Conservation (phyloP, 2,329 filamentous ascomycete genomes). For the Diaporthe nobilis region DNA sequence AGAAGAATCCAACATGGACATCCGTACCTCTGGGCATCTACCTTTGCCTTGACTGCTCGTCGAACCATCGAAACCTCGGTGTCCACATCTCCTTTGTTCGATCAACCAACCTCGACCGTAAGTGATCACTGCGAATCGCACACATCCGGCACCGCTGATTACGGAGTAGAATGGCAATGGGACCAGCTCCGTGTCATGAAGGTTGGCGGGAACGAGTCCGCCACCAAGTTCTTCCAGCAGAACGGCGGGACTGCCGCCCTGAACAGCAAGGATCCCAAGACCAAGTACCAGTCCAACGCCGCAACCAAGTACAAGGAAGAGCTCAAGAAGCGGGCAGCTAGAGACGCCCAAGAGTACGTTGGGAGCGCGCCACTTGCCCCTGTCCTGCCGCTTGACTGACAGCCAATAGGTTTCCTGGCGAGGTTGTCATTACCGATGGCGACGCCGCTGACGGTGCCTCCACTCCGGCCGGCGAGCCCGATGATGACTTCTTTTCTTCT, state of each 20-base stretch:
- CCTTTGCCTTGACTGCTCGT: constrained; percentile 96
- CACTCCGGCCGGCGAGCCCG: constrained; percentile 85
- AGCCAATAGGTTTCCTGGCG: constrained; percentile 78
- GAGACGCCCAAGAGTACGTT: constrained; percentile 86
- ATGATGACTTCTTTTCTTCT: constrained; percentile 98
- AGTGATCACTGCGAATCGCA: constrained; percentile 53
- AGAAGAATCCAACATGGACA: constrained; percentile 98
- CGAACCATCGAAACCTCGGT: constrained; percentile 96
- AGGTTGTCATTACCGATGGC: constrained; percentile 87
- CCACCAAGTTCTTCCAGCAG: constrained; percentile 97
- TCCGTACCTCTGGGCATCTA: constrained; percentile 98
- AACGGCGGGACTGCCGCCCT: constrained; percentile 95
- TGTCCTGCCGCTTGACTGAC: constrained; percentile 42
- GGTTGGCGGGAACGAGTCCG: constrained; percentile 97
- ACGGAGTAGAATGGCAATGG: constrained; percentile 92
- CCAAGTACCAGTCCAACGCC: constrained; percentile 95
- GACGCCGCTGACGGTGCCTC: constrained; percentile 75
- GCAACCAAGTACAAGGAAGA: constrained; percentile 99
- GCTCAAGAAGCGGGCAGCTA: constrained; percentile 85
- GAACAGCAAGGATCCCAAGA: constrained; percentile 96
- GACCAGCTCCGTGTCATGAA: constrained; percentile 98
- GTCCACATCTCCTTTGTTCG: constrained; percentile 99
- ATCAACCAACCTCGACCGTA: constrained; percentile 98
- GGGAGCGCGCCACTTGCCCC: constrained; percentile 21
- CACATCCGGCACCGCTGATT: constrained; percentile 28